These are phyloP conservation scores for Centaurea solstitialis DNA, from an alignment of 129 eudicot species.

Conservation along the genomic window DNA sequence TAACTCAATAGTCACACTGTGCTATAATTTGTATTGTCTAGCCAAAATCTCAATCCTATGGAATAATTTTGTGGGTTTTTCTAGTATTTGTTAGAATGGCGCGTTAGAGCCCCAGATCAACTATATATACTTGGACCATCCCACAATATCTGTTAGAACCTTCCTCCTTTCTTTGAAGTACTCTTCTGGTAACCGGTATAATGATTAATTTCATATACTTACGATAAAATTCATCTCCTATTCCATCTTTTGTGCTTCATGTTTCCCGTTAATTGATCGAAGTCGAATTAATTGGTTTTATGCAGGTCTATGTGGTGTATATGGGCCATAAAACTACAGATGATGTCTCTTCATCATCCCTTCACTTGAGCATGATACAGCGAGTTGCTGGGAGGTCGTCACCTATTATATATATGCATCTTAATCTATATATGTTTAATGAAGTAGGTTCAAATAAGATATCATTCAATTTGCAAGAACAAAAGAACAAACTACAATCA, in stretches of 20 bases:
- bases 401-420: not conserved
- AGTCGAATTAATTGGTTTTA: not conserved
- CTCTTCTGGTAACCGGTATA: no score
- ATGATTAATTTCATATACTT: no score
- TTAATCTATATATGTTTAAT: no score
- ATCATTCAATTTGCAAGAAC: no score
- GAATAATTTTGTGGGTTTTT: not conserved
- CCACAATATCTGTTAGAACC: no score
- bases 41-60: no score
- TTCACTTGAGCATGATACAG: conserved; percentile 1
- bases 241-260: not conserved
- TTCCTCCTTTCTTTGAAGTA: no score
- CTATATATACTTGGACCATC: not conserved
- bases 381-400: not conserved
- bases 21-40: no score
- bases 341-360: not conserved
- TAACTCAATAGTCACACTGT: no score
- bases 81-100: not conserved
- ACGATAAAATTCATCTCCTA: no score
- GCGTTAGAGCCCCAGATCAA: not conserved
- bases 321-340: not conserved
- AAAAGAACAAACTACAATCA: no score
- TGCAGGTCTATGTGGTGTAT: not conserved
- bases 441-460: no score
- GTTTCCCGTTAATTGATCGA: not conserved